Percentiles rank a stretch among this genome's conserved stretches.
These are phyloP conservation scores for Pugionium dolabratum DNA, from an alignment of 345 rosid genomes.

Conservation along the genomic window DNA sequence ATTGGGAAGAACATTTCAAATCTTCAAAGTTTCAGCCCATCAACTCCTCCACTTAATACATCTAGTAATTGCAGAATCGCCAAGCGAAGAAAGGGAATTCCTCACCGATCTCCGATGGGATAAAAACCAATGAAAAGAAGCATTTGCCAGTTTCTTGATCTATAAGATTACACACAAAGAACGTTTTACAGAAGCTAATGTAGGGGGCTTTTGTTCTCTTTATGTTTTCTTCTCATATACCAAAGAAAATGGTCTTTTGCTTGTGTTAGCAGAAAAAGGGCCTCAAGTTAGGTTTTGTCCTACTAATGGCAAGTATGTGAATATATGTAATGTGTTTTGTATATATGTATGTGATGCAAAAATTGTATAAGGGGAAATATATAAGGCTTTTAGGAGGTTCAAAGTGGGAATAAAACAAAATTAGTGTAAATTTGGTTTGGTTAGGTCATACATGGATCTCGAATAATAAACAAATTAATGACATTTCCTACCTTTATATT, in stretches of 20 bases:
- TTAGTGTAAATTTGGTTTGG: constrained; percentile 39
- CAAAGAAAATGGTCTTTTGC: constrained; percentile 30
- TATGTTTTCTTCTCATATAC: constrained; percentile 17
- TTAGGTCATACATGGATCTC: constrained; percentile 28
- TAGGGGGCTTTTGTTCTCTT: constrained; percentile 21
- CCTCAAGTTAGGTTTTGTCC: constrained; percentile 28
- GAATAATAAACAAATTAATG: constrained; percentile 23
- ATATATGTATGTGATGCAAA: constrained; percentile 23
- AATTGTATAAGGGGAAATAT: constrained; percentile 38
- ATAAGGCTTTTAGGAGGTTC: neutral
- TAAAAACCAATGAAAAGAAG: constrained; percentile 2
- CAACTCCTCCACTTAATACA: constrained; percentile 90
- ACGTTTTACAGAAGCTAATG: constrained; percentile 20
- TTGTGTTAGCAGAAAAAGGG: constrained; percentile 13
- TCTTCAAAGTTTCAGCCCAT: constrained; percentile 69
- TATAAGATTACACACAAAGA: constrained; percentile 20
- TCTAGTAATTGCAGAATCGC: constrained; percentile 52
- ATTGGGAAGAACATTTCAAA: constrained; percentile 44
- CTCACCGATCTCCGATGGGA: constrained; percentile 94
- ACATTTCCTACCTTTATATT: neutral
- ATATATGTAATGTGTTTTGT: constrained; percentile 39
- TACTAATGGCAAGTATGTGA: constrained; percentile 35
- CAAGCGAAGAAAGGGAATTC: constrained; percentile 96
- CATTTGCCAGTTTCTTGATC: constrained; percentile 27
- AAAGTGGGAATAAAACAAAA: constrained; percentile 37